These are phyloP conservation scores for Styphnolobium japonicum DNA, from an alignment of 306 rosid genomes.

Conservation along the genomic window DNA sequence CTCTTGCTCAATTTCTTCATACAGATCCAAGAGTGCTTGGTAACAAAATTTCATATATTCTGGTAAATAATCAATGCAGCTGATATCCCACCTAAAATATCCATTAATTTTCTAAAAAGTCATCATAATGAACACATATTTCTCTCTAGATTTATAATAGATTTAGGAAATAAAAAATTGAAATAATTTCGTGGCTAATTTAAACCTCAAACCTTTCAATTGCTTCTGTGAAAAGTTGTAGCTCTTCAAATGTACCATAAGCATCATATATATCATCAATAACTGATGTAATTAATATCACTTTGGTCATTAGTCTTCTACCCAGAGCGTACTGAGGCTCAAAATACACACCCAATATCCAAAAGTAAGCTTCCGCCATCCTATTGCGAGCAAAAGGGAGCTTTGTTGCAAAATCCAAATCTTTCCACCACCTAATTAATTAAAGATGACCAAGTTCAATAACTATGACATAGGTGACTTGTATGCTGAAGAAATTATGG, in stretches of 20 bases:
- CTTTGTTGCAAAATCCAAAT: conserved; percentile 18
- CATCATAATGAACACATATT: not conserved
- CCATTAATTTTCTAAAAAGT: not conserved
- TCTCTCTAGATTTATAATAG: not conserved
- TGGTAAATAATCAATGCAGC: not conserved
- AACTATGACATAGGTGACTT: not conserved
- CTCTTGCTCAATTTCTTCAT: conserved; percentile 22
- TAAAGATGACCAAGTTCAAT: not conserved
- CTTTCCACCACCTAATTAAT: conserved; percentile 40
- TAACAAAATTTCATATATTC: not conserved
- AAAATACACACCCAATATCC: conserved; percentile 30
- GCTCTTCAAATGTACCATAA: conserved; percentile 44
- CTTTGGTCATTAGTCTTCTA: conserved; percentile 26
- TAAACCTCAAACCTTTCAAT: conserved; percentile 32
- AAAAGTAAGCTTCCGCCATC: conserved; percentile 41
- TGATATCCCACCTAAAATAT: not conserved
- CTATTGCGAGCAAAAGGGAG: conserved; percentile 35
- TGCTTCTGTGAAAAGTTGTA: conserved; percentile 32
- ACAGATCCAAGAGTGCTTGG: conserved; percentile 8
- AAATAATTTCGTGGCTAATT: not conserved
- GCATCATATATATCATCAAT: conserved; percentile 49
- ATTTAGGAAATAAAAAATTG: not conserved
- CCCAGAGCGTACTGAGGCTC: conserved; percentile 21
- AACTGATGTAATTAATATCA: not conserved
- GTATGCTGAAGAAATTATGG: no score